Base-by-base conservation (phyloP, 1,139 yeast genomes). In the Blastobotrys niveus region DNA sequence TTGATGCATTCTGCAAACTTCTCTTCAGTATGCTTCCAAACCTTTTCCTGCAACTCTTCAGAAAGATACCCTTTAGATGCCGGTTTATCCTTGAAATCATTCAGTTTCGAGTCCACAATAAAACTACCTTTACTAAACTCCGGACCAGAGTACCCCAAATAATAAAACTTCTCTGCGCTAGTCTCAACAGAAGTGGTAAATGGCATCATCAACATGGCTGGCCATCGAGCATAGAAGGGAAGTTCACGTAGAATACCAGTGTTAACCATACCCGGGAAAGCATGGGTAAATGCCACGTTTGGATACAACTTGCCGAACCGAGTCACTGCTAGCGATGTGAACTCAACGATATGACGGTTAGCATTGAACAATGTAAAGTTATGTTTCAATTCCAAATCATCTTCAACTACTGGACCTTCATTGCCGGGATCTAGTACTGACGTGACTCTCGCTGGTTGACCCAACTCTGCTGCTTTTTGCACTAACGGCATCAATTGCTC, bases 231-330 rank as follows among this genome's bases (percentile, higher is more conserved):
- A 42, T 39, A 52, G 57, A 58, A 52, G 19, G 61, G 62, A 9
- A 60, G 49, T 20, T 48, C 50, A 19, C 57, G 43, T n/a, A 22
- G 22, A 30, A 51, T 50, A 14, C 49, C 49, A 8, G 64, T 58
- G 7, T 45, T 42, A 22, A 62, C 63, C n/a, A 53, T 6, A 8
- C 66, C 66, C 5, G 66, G 66, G 43, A 43, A 46, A 14, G 51
- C 51, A 48, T 62, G 66, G 24, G 45, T 47, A 42, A 61, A 62
- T 4, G 55, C 29, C 12, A 61, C 43, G 4, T 52, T 44, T 17
- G 66, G 63, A 44, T 61, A 53, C 14, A 48, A 42, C 24, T 48
- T 38, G 2, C 60, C 60, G 46, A 60, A 57, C 20, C 52, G 43
- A 34, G 43, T 29, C 20, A 48, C 54, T 1, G 58, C 54, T 18